phyloP scores from a whole-genome alignment of 2,329 filamentous ascomycete species.

The Aspergillus niger region DNA sequence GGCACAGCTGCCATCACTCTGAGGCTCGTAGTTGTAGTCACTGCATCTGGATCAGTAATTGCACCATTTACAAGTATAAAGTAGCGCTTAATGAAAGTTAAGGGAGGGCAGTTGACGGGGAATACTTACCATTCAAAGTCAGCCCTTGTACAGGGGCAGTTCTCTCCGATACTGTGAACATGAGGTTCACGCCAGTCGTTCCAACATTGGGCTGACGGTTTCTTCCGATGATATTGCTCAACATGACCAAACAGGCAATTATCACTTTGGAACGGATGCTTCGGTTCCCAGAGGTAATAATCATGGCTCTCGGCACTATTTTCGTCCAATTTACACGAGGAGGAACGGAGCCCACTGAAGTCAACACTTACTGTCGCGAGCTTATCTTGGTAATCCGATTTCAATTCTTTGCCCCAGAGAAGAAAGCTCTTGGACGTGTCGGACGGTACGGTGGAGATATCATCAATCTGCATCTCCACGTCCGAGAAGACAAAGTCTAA shows the following conservation, averaged over 20 bases:
- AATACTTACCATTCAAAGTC: constrained; percentile 86
- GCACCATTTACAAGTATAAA: constrained; percentile 1
- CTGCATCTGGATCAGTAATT: constrained; percentile 47
- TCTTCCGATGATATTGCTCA: constrained; percentile 88
- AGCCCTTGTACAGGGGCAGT: constrained; percentile 79
- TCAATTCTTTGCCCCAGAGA: constrained; percentile 72
- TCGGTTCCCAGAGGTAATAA: constrained; percentile 85
- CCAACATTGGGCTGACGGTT: constrained; percentile 73
- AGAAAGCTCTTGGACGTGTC: constrained; percentile 90
- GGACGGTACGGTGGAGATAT: constrained; percentile 85
- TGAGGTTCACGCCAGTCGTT: constrained; percentile 73
- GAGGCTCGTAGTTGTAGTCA: constrained; percentile 90
- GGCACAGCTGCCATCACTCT: constrained; percentile 72
- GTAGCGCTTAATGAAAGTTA: not conserved
- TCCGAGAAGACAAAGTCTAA: constrained; percentile 71
- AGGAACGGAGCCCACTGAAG: constrained; percentile 77
- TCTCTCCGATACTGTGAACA: constrained; percentile 68
- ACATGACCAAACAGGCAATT: constrained; percentile 92
- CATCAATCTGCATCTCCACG: constrained; percentile 69
- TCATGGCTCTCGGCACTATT: constrained; percentile 60
- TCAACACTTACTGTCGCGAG: constrained; percentile 81
- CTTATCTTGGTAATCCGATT: constrained; percentile 44
- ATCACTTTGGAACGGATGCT: constrained; percentile 74
- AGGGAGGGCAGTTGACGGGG: not conserved
- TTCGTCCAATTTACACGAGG: constrained; percentile 69